Evolutionary conservation across 2,329 filamentous ascomycete species (phyloP).

Genomic region (Rasamsonia emersonii): DNA sequence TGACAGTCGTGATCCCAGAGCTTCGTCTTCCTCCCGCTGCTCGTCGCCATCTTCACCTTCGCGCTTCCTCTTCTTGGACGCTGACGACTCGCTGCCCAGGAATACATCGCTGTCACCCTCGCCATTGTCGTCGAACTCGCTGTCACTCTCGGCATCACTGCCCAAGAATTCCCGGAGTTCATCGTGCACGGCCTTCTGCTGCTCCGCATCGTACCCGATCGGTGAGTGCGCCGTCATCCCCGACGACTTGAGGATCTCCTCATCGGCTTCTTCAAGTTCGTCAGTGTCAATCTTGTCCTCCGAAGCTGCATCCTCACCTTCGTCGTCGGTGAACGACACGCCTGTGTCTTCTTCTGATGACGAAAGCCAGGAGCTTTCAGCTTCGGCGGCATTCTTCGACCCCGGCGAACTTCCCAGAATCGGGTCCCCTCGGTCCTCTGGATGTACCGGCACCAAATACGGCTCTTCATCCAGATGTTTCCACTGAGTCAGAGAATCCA

Average conservation of each 20-base stretch:
- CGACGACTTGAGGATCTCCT: slow-evolving; percentile 43
- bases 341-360: slow-evolving; percentile 42
- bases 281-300: slow-evolving; percentile 24
- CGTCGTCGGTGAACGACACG: slow-evolving; percentile 38
- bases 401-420: slow-evolving; percentile 24
- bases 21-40: slow-evolving; percentile 27
- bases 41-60: slow-evolving; percentile 17
- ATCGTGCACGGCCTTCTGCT: slow-evolving; percentile 58
- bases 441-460: slow-evolving; percentile 69
- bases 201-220: slow-evolving; percentile 51
- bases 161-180: slow-evolving; percentile 67
- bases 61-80: slow-evolving; percentile 25
- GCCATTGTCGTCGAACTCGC: slow-evolving; percentile 37
- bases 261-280: slow-evolving; percentile 29
- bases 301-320: slow-evolving; percentile 18
- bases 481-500: slow-evolving; percentile 79
- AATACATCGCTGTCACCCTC: slow-evolving; percentile 5
- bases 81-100: too few species aligned
- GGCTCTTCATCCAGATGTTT: slow-evolving; percentile 66
- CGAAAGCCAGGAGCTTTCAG: slow-evolving; percentile 37
- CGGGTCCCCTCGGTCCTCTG: slow-evolving; percentile 50
- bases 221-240: slow-evolving; percentile 42
- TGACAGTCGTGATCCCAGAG: slow-evolving; percentile 25
- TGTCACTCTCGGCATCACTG: slow-evolving; percentile 41
- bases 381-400: slow-evolving; percentile 39